phyloP scores from a whole-genome alignment of 352 stramenopile genomes.

The Globisporangium parvum region DNA sequence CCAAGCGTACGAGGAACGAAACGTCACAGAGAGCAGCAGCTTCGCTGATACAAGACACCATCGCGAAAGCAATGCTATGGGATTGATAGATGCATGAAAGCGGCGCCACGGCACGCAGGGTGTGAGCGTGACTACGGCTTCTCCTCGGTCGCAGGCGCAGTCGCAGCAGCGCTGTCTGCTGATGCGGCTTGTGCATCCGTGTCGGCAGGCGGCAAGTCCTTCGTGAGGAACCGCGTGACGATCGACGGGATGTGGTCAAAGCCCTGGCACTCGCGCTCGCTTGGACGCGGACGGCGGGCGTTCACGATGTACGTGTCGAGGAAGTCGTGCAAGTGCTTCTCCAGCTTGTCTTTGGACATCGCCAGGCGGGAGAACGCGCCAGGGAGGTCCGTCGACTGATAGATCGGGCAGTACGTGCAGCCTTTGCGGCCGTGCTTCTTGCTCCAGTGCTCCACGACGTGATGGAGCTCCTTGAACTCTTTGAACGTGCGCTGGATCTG shows the following conservation, averaged over 20 bases:
- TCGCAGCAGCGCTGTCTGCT: too few relatives aligned
- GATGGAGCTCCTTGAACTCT: constrained; percentile 11
- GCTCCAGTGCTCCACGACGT: constrained; percentile 4
- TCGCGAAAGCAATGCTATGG: too few relatives aligned
- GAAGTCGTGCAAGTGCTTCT: background rate
- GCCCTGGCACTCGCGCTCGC: constrained; percentile 7
- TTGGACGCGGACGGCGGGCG: constrained; percentile 3
- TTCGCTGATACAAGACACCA: too few relatives aligned
- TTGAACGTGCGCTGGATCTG: constrained; percentile 10
- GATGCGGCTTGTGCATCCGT: background rate
- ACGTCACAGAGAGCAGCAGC: too few relatives aligned
- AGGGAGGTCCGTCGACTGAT: background rate
- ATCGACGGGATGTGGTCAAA: constrained; percentile 11
- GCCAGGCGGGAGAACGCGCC: constrained; percentile 1
- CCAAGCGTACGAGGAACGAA: too few relatives aligned
- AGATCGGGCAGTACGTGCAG: constrained; percentile 4
- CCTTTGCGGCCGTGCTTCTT: background rate
- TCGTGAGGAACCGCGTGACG: constrained; percentile 10
- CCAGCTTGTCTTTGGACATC: constrained; percentile 6
- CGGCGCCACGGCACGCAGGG: too few relatives aligned
- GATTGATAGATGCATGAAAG: too few relatives aligned
- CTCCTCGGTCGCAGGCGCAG: too few relatives aligned
- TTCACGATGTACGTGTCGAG: constrained; percentile 1
- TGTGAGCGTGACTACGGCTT: too few relatives aligned
- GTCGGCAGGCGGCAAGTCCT: background rate